Percentiles rank a stretch among this genome's conserved stretches.
Conservation (phyloP, 2,329 filamentous ascomycete species). For the Aureobasidium zeae region DNA sequence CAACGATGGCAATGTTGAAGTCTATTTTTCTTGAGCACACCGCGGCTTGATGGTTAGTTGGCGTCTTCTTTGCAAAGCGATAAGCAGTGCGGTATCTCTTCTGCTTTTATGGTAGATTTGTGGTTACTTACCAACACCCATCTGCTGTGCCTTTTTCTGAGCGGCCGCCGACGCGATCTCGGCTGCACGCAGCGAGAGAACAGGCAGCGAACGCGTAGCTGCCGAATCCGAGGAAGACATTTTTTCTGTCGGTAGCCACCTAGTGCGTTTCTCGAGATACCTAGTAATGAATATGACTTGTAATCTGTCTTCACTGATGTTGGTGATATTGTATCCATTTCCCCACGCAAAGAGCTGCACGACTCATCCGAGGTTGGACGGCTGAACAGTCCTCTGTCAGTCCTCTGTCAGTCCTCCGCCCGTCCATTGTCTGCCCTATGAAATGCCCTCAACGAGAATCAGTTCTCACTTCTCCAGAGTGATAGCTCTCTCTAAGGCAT, state of each 20-base stretch:
- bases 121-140: constrained; percentile 27
- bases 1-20: constrained; percentile 43
- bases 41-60: not conserved
- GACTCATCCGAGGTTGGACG: constrained; percentile 11
- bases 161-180: constrained; percentile 28
- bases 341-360: no score
- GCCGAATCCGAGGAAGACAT: constrained; percentile 18
- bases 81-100: no score
- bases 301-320: not conserved
- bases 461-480: not conserved
- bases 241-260: not conserved
- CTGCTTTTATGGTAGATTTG: not conserved
- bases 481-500: no score
- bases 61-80: not conserved
- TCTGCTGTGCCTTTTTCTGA: constrained; percentile 28
- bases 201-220: constrained; percentile 27
- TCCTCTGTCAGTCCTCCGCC: constrained; percentile 1
- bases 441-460: no score
- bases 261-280: no score
- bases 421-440: constrained; percentile 1
- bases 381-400: constrained; percentile 7
- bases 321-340: no score
- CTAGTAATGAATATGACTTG: not conserved
- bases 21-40: constrained; percentile 27
- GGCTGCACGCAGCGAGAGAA: constrained; percentile 29